These are phyloP conservation scores for Solanum arcanum DNA, from an alignment of 257 asterid genomes.

Conservation along the genomic window DNA sequence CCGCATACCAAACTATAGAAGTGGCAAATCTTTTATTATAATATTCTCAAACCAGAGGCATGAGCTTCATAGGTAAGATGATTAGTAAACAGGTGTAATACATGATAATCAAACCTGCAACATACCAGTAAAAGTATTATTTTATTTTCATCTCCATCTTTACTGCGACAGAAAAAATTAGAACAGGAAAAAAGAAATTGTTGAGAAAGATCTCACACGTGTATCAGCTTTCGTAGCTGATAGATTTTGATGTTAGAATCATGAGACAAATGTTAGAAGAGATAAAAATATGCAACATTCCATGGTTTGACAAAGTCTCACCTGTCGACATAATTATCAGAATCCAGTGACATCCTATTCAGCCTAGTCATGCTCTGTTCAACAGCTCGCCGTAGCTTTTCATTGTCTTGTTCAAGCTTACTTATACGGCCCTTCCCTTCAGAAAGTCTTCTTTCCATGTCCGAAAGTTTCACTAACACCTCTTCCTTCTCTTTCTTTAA, in stretches of 20 bases:
- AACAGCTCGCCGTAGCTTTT: constrained; percentile 82
- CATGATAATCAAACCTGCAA: neutral
- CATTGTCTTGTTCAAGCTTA: constrained; percentile 93
- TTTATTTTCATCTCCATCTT: neutral
- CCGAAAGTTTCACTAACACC: constrained; percentile 43
- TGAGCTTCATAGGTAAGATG: neutral
- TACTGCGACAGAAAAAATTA: neutral
- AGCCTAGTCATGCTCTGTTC: constrained; percentile 96
- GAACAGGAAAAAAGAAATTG: neutral
- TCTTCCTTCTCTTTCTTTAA: constrained; percentile 66
- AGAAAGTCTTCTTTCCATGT: constrained; percentile 45
- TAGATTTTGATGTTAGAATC: neutral
- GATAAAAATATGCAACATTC: neutral
- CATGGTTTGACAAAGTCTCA: constrained; percentile 11
- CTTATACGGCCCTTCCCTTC: constrained; percentile 67
- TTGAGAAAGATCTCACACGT: neutral
- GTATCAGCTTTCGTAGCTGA: neutral
- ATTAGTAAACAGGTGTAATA: neutral
- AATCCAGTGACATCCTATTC: constrained; percentile 98
- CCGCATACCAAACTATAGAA: neutral
- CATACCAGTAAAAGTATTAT: neutral
- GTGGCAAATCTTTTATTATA: neutral
- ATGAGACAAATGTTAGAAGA: neutral
- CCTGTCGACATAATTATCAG: constrained; percentile 98
- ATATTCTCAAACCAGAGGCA: neutral